These are phyloP conservation scores for Phytophthora cryptogea DNA, from an alignment of 352 stramenopile genomes.

Conservation along the genomic window DNA sequence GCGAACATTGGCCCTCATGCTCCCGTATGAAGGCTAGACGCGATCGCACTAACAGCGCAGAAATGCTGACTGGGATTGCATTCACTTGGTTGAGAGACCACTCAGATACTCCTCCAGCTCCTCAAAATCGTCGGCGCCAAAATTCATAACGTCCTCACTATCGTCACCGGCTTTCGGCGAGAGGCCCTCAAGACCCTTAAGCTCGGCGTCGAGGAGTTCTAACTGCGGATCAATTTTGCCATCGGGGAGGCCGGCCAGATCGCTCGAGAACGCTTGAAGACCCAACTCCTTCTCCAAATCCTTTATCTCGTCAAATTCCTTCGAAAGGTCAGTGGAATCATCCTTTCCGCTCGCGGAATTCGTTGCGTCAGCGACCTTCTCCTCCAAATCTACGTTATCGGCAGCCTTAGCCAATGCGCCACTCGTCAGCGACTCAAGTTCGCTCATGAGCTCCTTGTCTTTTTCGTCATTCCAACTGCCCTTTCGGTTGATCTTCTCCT, in stretches of 20 bases:
- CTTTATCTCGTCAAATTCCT: constrained; percentile 86
- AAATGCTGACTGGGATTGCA: neutral
- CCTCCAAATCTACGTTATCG: constrained; percentile 37
- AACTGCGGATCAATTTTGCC: constrained; percentile 65
- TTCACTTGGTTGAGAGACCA: constrained; percentile 61
- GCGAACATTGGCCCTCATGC: constrained; percentile 1
- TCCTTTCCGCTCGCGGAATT: constrained; percentile 29
- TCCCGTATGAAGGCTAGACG: constrained; percentile 8
- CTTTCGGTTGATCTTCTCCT: constrained; percentile 58
- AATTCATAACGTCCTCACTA: constrained; percentile 80
- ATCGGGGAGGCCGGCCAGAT: constrained; percentile 46
- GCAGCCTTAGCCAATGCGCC: constrained; percentile 55
- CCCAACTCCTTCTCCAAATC: constrained; percentile 84
- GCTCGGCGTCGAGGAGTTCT: constrained; percentile 73
- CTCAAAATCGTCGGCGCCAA: constrained; percentile 87
- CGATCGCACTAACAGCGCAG: constrained; percentile 11
- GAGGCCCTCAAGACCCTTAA: constrained; percentile 64
- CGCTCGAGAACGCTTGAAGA: constrained; percentile 60
- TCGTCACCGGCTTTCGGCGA: constrained; percentile 50
- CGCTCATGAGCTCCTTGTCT: constrained; percentile 86
- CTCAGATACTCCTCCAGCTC: constrained; percentile 90
- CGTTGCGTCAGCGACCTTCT: constrained; percentile 41
- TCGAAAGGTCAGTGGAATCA: constrained; percentile 50
- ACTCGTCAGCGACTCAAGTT: constrained; percentile 80
- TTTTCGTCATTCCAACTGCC: constrained; percentile 86